A percentile compares a stretch with the other conserved stretches of the same genome.
Evolutionary conservation across 116 monocot species (phyloP).

Genomic region (Zostera marina): DNA sequence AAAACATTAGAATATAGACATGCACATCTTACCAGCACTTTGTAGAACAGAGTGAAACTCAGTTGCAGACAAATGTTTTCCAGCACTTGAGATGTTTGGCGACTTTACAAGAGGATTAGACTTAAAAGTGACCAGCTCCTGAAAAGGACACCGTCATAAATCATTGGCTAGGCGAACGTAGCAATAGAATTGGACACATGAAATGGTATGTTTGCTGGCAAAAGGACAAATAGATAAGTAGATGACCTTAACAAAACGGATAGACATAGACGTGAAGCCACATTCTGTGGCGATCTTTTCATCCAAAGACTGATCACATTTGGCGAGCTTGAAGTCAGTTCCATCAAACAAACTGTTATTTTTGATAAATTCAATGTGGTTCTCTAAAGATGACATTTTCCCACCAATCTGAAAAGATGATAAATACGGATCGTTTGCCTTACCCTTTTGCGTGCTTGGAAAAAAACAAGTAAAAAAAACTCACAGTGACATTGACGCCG

Average conservation of each 20-base stretch:
- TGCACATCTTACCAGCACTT: conserved; percentile 23
- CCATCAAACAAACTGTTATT: conserved; percentile 52
- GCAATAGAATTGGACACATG: too few species aligned
- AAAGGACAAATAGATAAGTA: too few species aligned
- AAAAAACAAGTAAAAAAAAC: background rate
- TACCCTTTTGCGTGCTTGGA: background rate
- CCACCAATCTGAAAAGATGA: conserved; percentile 54
- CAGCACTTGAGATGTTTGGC: conserved; percentile 65
- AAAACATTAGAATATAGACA: too few species aligned
- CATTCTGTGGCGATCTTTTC: conserved; percentile 63
- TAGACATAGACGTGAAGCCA: conserved; percentile 66
- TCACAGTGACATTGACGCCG: conserved; percentile 93
- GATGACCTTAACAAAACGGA: conserved; percentile 71
- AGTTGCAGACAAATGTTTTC: conserved; percentile 74
- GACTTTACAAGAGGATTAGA: conserved; percentile 36
- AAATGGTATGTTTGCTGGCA: too few species aligned
- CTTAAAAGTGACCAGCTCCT: conserved; percentile 88
- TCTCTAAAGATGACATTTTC: conserved; percentile 54
- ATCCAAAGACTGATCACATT: conserved; percentile 42
- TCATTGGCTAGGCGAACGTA: too few species aligned
- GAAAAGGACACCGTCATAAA: conserved; percentile 4
- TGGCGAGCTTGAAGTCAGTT: conserved; percentile 88
- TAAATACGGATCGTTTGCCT: too few species aligned
- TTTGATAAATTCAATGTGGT: conserved; percentile 55
- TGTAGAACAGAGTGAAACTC: conserved; percentile 77